Conservation (phyloP, 176 grass and related monocot species). For the Stipa capillata region DNA sequence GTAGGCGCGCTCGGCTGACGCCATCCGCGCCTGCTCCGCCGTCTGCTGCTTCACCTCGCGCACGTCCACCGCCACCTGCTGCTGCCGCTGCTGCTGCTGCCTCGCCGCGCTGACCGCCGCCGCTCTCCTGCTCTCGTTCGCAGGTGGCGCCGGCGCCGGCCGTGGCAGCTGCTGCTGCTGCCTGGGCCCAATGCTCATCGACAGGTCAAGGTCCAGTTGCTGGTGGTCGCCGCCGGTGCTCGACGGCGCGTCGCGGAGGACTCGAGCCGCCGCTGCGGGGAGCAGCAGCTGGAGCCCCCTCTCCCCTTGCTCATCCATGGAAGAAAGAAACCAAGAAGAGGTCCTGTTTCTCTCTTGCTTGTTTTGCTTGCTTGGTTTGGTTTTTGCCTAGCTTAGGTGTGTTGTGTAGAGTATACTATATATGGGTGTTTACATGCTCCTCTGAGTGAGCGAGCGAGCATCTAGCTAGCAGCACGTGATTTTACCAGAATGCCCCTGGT, state of each 20-base stretch:
- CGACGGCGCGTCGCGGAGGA: neutral
- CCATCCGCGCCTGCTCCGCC: slow-evolving; percentile 76
- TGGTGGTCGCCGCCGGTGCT: slow-evolving; percentile 3
- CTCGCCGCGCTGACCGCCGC: neutral
- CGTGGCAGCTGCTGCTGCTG: slow-evolving; percentile 10
- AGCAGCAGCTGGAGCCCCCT: slow-evolving; percentile 59
- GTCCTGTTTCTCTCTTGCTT: neutral
- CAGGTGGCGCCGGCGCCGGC: neutral
- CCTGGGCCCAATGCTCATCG: slow-evolving; percentile 53
- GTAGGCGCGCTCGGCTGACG: slow-evolving; percentile 67
- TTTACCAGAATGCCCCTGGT: slow-evolving; percentile 8
- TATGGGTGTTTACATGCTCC: slow-evolving; percentile 19
- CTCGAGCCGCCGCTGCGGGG: slow-evolving; percentile 11
- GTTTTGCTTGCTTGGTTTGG: neutral
- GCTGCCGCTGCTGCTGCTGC: neutral
- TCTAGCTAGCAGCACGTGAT: neutral
- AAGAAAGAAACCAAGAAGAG: neutral
- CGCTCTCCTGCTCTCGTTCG: neutral
- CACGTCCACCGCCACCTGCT: slow-evolving; percentile 17
- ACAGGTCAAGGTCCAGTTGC: slow-evolving; percentile 69
- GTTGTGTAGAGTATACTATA: slow-evolving; percentile 7
- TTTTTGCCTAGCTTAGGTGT: neutral
- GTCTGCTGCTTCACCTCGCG: slow-evolving; percentile 68
- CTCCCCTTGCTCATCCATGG: slow-evolving; percentile 62
- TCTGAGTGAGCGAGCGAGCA: neutral